Percentiles rank a stretch among this genome's conserved stretches.
Conservation (phyloP, 2,329 filamentous ascomycete species). For the Talaromyces sp. region DNA sequence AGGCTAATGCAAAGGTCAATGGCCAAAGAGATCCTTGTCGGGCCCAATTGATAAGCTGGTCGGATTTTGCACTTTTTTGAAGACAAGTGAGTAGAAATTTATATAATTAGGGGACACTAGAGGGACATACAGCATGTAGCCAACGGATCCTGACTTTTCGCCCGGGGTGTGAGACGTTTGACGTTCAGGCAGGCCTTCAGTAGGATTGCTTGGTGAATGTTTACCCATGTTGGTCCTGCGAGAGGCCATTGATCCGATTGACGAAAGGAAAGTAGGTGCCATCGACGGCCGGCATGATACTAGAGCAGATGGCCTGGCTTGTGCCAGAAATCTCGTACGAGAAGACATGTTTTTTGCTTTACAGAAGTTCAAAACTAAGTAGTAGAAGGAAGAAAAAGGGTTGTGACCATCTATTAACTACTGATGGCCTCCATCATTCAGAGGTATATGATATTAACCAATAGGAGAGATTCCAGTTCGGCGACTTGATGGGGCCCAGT, state of each 20-base stretch:
- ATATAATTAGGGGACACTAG: background rate
- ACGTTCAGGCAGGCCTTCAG: background rate
- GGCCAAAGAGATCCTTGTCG: constrained; percentile 83
- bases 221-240: background rate
- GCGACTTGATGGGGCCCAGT: background rate
- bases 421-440: background rate
- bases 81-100: background rate
- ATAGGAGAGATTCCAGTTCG: background rate
- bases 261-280: background rate
- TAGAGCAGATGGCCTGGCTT: background rate
- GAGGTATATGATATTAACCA: background rate
- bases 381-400: background rate
- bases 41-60: constrained; percentile 78
- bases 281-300: background rate
- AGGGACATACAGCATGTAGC: background rate
- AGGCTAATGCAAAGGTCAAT: constrained; percentile 82
- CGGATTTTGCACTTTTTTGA: constrained; percentile 63
- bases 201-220: background rate
- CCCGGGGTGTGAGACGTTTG: background rate
- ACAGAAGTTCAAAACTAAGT: background rate
- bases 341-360: background rate
- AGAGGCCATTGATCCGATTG: background rate
- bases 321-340: background rate
- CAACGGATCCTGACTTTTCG: background rate
- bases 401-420: background rate